A percentile compares a stretch with the other conserved stretches of the same genome.
phyloP scores from a whole-genome alignment of 208 protist genomes.

The Trypanosoma avium region DNA sequence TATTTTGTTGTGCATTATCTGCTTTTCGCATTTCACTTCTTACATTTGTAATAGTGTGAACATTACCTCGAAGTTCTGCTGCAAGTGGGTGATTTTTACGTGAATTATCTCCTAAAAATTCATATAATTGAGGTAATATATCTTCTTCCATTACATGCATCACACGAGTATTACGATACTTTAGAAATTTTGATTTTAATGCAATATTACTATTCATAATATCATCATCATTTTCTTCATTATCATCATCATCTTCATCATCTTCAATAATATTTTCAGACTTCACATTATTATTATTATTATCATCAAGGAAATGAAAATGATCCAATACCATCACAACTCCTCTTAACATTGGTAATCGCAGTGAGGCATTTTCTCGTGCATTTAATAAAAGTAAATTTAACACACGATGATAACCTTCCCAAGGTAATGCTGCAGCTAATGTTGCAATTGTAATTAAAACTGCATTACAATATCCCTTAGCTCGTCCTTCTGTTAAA shows the following conservation, averaged over 20 bases:
- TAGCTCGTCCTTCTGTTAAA: constrained; percentile 77
- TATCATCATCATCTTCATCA: constrained; percentile 19
- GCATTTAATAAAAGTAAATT: constrained; percentile 81
- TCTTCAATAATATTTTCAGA: constrained; percentile 13
- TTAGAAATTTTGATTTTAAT: constrained; percentile 39
- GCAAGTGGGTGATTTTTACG: constrained; percentile 23
- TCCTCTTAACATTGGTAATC: constrained; percentile 80
- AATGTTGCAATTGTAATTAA: constrained; percentile 74
- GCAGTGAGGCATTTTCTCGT: constrained; percentile 55
- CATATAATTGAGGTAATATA: constrained; percentile 85
- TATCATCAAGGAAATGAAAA: constrained; percentile 79
- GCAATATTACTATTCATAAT: constrained; percentile 26
- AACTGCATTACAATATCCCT: constrained; percentile 82
- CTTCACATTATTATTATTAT: constrained; percentile 2
- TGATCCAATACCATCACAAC: constrained; percentile 87
- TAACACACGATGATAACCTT: constrained; percentile 85
- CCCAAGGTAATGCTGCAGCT: constrained; percentile 76
- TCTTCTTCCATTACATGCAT: constrained; percentile 76
- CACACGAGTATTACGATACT: constrained; percentile 60
- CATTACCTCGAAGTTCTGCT: constrained; percentile 39
- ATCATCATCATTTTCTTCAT: constrained; percentile 58
- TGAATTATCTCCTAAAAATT: constrained; percentile 56
- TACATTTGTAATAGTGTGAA: constrained; percentile 64
- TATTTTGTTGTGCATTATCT: constrained; percentile 43
- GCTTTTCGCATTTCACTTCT: constrained; percentile 63